These are phyloP conservation scores for Salix caprea DNA, from an alignment of 345 rosid genomes.

Conservation along the genomic window DNA sequence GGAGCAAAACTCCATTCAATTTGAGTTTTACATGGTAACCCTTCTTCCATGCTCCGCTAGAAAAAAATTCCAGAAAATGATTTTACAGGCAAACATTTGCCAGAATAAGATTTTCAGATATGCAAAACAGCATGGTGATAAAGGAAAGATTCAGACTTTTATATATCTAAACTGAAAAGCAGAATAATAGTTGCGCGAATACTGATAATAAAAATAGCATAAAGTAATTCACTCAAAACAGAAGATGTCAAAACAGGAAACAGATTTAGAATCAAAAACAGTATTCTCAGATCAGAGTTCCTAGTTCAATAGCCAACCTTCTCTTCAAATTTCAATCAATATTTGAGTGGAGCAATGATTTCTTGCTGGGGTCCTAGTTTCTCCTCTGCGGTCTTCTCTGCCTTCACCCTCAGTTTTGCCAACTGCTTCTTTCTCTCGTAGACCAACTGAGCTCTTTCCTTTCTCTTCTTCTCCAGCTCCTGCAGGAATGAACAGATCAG, in stretches of 20 bases:
- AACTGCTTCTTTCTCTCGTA: slow-evolving; percentile 85
- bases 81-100: too few species aligned
- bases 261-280: background rate
- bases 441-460: slow-evolving; percentile 60
- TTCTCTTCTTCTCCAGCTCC: slow-evolving; percentile 90
- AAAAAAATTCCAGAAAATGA: background rate
- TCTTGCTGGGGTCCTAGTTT: slow-evolving; percentile 73
- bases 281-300: slow-evolving; percentile 6
- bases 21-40: too few species aligned
- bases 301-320: background rate
- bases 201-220: background rate
- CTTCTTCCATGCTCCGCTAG: background rate
- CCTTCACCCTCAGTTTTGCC: slow-evolving; percentile 67
- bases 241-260: background rate
- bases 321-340: slow-evolving; percentile 15
- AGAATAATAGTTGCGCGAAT: background rate
- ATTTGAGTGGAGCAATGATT: slow-evolving; percentile 60
- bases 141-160: background rate
- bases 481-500: slow-evolving; percentile 15
- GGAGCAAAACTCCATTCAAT: too few species aligned
- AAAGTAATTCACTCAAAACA: background rate
- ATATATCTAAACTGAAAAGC: background rate
- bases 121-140: background rate
- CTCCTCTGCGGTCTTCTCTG: slow-evolving; percentile 75
- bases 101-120: background rate